Conservation (phyloP, 352 stramenopile genomes). For the Phytopythium montanum region DNA sequence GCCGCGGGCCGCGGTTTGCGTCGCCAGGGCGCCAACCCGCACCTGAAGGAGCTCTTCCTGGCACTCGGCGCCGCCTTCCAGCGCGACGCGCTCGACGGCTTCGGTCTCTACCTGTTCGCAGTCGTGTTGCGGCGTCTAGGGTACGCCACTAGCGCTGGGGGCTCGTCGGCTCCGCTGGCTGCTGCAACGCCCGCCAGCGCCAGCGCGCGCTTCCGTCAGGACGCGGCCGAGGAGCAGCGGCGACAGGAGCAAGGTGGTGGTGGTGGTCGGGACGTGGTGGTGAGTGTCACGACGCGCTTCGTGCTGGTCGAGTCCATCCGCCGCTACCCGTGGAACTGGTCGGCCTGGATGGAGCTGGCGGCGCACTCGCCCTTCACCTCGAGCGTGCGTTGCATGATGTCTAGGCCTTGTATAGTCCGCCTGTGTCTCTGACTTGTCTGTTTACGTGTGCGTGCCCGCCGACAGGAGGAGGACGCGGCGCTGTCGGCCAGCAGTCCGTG, state of each 20-base stretch:
- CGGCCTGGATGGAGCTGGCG: constrained; percentile 95
- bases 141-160: constrained; percentile 54
- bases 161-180: constrained; percentile 20
- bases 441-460: background rate
- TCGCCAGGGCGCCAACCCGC: constrained; percentile 53
- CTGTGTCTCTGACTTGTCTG: constrained; percentile 9
- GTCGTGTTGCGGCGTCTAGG: constrained; percentile 66
- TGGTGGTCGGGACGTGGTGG: constrained; percentile 14
- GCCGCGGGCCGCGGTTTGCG: constrained; percentile 31
- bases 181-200: constrained; percentile 35
- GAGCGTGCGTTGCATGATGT: constrained; percentile 5
- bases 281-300: constrained; percentile 54
- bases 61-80: constrained; percentile 47
- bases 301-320: constrained; percentile 72
- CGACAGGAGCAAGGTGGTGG: constrained; percentile 22
- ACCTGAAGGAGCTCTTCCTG: constrained; percentile 70
- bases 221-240: constrained; percentile 37
- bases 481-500: constrained; percentile 50
- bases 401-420: background rate
- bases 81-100: constrained; percentile 55
- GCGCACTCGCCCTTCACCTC: constrained; percentile 62
- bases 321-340: constrained; percentile 93
- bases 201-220: constrained; percentile 22
- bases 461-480: constrained; percentile 54
- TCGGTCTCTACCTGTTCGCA: constrained; percentile 79